phyloP scores from a whole-genome alignment of 768 basidiomycete genomes.

The Serendipita sp. region DNA sequence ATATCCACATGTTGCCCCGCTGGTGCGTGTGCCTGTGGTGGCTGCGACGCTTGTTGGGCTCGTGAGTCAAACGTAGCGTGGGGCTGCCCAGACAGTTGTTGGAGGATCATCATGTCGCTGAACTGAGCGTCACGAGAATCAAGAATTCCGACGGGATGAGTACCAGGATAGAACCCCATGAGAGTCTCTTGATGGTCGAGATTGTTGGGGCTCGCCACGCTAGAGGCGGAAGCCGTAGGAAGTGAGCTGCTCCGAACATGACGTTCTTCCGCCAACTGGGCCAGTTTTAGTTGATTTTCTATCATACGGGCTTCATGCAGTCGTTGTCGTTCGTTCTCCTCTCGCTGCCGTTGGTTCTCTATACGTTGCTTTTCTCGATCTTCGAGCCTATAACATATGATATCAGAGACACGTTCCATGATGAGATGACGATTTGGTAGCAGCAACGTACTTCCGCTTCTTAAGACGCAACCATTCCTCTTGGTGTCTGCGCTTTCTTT shows the following conservation, averaged over 20 bases:
- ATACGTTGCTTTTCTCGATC: not conserved
- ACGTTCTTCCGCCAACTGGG: not conserved
- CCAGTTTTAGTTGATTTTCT: not conserved
- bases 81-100: not conserved
- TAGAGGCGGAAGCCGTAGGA: not conserved
- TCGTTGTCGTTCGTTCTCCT: constrained; percentile 1
- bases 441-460: not conserved
- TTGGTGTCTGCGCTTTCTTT: not conserved
- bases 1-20: not conserved
- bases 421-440: not conserved
- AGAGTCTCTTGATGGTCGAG: not conserved
- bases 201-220: not conserved
- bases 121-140: not conserved
- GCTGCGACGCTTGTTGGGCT: not conserved
- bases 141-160: too few species aligned
- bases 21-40: not conserved
- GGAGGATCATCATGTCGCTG: not conserved
- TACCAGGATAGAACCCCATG: not conserved
- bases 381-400: not conserved
- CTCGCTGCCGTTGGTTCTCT: constrained; percentile 1
- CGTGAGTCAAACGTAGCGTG: not conserved
- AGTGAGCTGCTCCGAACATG: not conserved
- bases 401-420: not conserved
- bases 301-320: not conserved
- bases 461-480: not conserved